Conservation (phyloP, 768 basidiomycete genomes). For the Pluteus cervinus region DNA sequence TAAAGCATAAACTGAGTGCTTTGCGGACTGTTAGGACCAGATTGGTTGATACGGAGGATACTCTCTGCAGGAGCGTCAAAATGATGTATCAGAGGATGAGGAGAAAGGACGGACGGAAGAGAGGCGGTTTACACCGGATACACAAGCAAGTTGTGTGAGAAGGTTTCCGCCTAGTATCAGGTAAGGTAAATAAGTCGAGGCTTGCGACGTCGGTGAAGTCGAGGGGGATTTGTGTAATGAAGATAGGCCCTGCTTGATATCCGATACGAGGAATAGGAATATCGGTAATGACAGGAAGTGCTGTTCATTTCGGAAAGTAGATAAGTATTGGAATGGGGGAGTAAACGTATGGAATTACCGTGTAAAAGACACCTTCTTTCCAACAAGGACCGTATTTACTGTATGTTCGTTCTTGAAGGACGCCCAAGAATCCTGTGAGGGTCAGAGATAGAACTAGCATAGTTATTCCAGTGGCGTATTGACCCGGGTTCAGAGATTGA, state of each 20-base stretch:
- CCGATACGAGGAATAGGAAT: conserved; percentile 55
- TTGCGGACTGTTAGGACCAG: conserved; percentile 77
- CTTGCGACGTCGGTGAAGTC: conserved; percentile 21
- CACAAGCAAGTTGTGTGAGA: conserved; percentile 71
- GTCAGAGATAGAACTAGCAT: conserved; percentile 66
- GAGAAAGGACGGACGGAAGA: conserved; percentile 54
- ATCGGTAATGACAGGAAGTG: conserved; percentile 76
- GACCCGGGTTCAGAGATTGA: conserved; percentile 14
- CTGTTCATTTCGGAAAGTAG: conserved; percentile 28
- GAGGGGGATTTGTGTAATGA: conserved; percentile 40
- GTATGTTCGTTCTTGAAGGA: conserved; percentile 76
- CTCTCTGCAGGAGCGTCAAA: conserved; percentile 35
- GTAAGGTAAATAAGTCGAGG: conserved; percentile 47
- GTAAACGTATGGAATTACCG: conserved; percentile 37
- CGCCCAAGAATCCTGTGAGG: conserved; percentile 61
- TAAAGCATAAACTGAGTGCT: conserved; percentile 72
- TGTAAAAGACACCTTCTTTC: conserved; percentile 83
- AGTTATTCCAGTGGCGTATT: conserved; percentile 59
- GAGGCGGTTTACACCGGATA: conserved; percentile 75
- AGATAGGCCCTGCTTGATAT: conserved; percentile 50
- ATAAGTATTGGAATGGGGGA: neutral
- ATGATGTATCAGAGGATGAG: conserved; percentile 2
- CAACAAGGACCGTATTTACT: conserved; percentile 68
- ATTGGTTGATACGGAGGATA: conserved; percentile 78
- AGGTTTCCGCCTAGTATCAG: conserved; percentile 59